Base-by-base conservation (phyloP, 768 basidiomycete species). In the Amylocystis lapponica region DNA sequence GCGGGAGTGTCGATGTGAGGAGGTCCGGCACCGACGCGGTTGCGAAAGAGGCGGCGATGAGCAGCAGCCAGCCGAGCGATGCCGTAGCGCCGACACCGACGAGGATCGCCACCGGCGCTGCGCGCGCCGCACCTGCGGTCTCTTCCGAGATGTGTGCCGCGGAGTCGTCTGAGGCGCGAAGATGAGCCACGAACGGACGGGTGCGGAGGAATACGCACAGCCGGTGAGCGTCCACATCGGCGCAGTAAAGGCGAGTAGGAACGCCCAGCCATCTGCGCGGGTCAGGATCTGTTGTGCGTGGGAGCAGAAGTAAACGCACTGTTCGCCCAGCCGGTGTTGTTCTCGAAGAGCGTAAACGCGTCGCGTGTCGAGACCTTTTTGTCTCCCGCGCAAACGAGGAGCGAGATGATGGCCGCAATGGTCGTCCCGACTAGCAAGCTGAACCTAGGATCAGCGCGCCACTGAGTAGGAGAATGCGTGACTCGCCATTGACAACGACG, bases 181-280 rank as follows among this genome's bases (percentile, higher is more conserved):
- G 17, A 13, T 22, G 19, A 43, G 29, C 22, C 16, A 25, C 8
- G 8, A 19, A 17, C 13, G 16, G 36, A 27, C 27, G 5, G 13
- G 29, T 7, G 17, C 9, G 27, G 21, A 43, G 26, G 27, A 30
- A 5, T 20, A 61, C 80, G 52, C 42, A 84, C 83, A 86, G 47
- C 83, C 84, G 2, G 84, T 86, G 43, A 86, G 61, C 3, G 82
- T 84, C 83, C 83, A 86, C 84, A 86, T 86, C 0, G 83, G 80
- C 1, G 84, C 68, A 0, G 82, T 83, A 55, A 86, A 85, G 0
- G 84, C 71, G 34, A 86, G 57, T 48, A 85, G 66, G 58, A 86
- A 86, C 1, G 83, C 81, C 83, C 83, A 85, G 12, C 78, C 80
- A 60, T 71, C 83, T 85, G 51, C n/a, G 29, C 23, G 21, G 17